phyloP scores from a whole-genome alignment of 495 filamentous ascomycete genomes.

The Penicillium waksmanii region DNA sequence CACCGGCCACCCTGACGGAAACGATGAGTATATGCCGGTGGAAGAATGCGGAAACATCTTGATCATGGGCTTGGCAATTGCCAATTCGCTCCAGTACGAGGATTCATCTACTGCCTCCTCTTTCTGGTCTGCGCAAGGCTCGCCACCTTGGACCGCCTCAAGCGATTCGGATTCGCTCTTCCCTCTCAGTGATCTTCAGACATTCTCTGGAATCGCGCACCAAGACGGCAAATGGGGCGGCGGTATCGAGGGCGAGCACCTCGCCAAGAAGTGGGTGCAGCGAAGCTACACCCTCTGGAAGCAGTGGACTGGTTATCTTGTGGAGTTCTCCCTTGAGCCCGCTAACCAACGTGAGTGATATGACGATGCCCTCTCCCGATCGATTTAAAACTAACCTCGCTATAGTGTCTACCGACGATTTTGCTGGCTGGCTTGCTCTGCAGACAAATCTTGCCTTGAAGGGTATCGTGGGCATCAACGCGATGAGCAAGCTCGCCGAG shows the following conservation, averaged over 20 bases:
- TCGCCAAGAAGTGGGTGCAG: constrained; percentile 61
- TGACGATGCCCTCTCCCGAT: neutral
- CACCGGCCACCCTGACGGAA: constrained; percentile 85
- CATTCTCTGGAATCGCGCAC: constrained; percentile 45
- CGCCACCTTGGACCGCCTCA: constrained; percentile 14
- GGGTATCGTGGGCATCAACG: constrained; percentile 91
- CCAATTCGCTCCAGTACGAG: constrained; percentile 77
- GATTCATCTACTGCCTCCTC: constrained; percentile 58
- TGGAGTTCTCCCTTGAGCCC: constrained; percentile 84
- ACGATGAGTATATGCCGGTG: constrained; percentile 95
- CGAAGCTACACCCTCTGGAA: constrained; percentile 81
- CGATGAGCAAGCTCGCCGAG: constrained; percentile 83
- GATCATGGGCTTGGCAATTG: constrained; percentile 88
- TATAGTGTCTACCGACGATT: constrained; percentile 84
- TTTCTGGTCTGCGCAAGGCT: constrained; percentile 50
- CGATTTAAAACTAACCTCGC: constrained; percentile 3
- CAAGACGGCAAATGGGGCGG: constrained; percentile 60
- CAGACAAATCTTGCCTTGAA: constrained; percentile 95
- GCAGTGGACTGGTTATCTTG: constrained; percentile 90
- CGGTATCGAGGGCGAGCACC: constrained; percentile 44
- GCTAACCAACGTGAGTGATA: constrained; percentile 69
- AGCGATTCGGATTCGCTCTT: constrained; percentile 38
- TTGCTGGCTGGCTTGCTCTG: constrained; percentile 89
- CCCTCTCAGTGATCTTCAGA: constrained; percentile 47
- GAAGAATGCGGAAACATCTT: constrained; percentile 97